Base-by-base conservation (phyloP, 345 rosid genomes). In the Gossypium sturtianum region DNA sequence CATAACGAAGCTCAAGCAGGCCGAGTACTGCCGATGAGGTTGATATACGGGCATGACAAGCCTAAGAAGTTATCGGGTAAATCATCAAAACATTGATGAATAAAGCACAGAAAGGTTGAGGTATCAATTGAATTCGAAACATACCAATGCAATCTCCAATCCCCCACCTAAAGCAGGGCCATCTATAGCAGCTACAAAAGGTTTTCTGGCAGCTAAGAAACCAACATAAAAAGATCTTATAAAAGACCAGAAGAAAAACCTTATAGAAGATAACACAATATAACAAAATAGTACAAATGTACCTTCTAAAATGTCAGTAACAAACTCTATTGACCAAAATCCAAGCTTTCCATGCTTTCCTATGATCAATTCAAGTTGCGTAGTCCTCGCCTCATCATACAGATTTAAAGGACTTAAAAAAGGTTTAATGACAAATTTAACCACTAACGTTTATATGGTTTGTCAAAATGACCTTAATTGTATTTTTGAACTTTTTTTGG, bases 111-210 rank as follows among this genome's bases (percentile, higher is more conserved):
- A 47, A 45, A 59, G 69, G n/a, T 59, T 25, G 16, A 34, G 41
- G 17, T 12, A 25, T 15, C 57, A 9, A 58, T 73, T 19, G 20
- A 8, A 58, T 52, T 49, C 23, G 11, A 49, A 45, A 66, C 54
- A 25, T 66, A 77, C 76, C 73, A 77, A 57, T 29, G 68, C 80
- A 27, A 72, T 72, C 66, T 77, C 80, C 58, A 77, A 72, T 65
- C 76, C 80, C 51, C 76, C 80, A 19, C 80, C 80, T 66, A 77
- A 66, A 12, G 80, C 62, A 43, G 41, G 60, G 22, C 80, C 76
- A 56, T 56, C 72, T 43, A 77, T 66, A 41, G 76, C 80, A 72
- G 76, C 80, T 20, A 77, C 72, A n/a, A 66, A 66, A 43, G 80
- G 80, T 66, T 77, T 72, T 72, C 73, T 77, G 52, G 73, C 76